Evolutionary conservation across 148 eudicot species (phyloP).

Genomic region (Hydrangea macrophylla): DNA sequence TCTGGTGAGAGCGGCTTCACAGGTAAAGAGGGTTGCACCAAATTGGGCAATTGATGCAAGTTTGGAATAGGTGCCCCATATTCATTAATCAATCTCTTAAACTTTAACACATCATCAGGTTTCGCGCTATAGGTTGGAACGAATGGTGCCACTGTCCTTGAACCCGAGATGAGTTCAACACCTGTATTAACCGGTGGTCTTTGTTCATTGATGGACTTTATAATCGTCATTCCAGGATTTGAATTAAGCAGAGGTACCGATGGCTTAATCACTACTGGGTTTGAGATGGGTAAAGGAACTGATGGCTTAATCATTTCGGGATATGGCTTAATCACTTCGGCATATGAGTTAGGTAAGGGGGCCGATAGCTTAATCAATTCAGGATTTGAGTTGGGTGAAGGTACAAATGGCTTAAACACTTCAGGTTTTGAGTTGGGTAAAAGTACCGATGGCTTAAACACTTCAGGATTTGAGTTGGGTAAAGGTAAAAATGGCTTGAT

Average conservation of each 20-base stretch:
- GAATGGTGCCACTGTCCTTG: conserved; percentile 9
- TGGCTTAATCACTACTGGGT: not conserved
- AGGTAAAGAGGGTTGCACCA: not conserved
- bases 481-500: conserved; percentile 3
- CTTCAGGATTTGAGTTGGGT: conserved; percentile 1
- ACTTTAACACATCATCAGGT: conserved; percentile 8
- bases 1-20: conserved; percentile 3
- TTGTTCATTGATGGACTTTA: conserved; percentile 9
- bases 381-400: not conserved
- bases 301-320: too few species aligned
- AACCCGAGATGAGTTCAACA: not conserved
- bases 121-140: conserved; percentile 10
- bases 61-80: conserved; percentile 10
- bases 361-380: conserved; percentile 4
- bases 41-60: conserved; percentile 1
- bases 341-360: conserved; percentile 2
- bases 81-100: conserved; percentile 2
- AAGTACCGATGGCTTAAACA: conserved; percentile 5
- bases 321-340: conserved; percentile 1
- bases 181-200: not conserved
- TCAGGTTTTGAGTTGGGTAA: conserved; percentile 2
- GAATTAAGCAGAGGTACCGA: conserved; percentile 5
- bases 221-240: not conserved
- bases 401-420: conserved; percentile 3
- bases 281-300: conserved; percentile 3